A percentile compares a stretch with the other conserved stretches of the same genome.
Evolutionary conservation across 495 filamentous ascomycete genomes (phyloP).

Genomic region (Aspergillus ellipticus): DNA sequence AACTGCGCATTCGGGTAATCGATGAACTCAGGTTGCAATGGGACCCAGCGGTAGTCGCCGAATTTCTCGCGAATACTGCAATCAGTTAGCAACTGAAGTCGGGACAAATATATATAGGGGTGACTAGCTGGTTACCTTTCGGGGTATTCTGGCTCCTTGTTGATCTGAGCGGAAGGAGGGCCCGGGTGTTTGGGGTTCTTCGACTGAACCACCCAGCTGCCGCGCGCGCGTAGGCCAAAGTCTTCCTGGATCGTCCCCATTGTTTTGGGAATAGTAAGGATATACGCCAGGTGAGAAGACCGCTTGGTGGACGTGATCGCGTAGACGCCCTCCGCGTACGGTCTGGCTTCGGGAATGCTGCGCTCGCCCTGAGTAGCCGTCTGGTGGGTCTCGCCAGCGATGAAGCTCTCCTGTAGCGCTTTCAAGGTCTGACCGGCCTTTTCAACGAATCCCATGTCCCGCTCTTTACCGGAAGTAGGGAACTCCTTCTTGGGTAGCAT

Average conservation of each 20-base stretch:
- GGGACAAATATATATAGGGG: too few relatives aligned
- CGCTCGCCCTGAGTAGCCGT: constrained; percentile 74
- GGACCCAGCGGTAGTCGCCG: constrained; percentile 66
- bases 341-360: constrained; percentile 65
- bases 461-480: constrained; percentile 65
- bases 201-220: constrained; percentile 73
- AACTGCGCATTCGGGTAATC: constrained; percentile 78
- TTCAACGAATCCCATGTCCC: constrained; percentile 83
- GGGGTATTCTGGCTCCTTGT: constrained; percentile 67
- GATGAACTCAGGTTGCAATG: constrained; percentile 69
- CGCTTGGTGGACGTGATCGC: constrained; percentile 69
- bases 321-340: constrained; percentile 84
- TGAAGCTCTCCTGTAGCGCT: constrained; percentile 68
- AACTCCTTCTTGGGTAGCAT: constrained; percentile 84
- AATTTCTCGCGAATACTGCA: constrained; percentile 68
- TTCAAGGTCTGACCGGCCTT: constrained; percentile 64
- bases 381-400: constrained; percentile 62
- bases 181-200: constrained; percentile 73
- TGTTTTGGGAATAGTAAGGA: constrained; percentile 72
- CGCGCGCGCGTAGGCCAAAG: constrained; percentile 67
- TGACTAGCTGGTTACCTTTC: too few relatives aligned
- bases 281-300: constrained; percentile 75
- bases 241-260: constrained; percentile 71
- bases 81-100: constrained; percentile 27
- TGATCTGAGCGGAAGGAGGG: constrained; percentile 59